Evolutionary conservation across 2,329 filamentous ascomycete genomes (phyloP), one percentile per base, ranked within the genome.

Genomic region (Stachybotrys chartarum): DNA sequence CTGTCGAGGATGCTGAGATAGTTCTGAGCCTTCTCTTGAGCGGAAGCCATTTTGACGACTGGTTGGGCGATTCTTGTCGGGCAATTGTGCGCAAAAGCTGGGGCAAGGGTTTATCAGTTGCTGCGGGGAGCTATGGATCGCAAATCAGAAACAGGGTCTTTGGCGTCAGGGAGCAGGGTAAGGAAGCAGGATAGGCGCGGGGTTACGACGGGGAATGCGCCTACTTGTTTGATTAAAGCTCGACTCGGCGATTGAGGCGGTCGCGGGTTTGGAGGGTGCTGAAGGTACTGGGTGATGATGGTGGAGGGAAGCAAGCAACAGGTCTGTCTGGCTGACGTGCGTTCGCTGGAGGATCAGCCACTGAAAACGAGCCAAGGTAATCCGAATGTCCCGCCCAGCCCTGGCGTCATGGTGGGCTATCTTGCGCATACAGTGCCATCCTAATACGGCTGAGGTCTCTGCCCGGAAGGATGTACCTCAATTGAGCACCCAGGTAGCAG

Each of bases 1-100:
- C 85, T 87, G 77, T 95, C 90, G 75, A 95, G 86, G 77, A 87
- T 82, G 65, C 83, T 82, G 70, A 94, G 80, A 68, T 90, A 87
- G 67, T 87, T 80, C 74, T 91, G 87, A 63, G 87, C 83, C 73
- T 85, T 86, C 67, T 91, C 88, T 75, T 91, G 88, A 65, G 86
- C 80, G 60, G 81, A 79, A 73, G 86, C 86, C 87, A 91, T 91
- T 65, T 67, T 82, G 73, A 65, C 48, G 57, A 56, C 53, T 54
- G 54, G 24, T 24, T 47, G 55, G 55, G 14, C 35, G 56, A 51
- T 60, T 54, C 56, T 56, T 57, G 57, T 60, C 55, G 32, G 24
- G 52, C 48, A 47, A 17, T 17, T 17, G 32, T 51, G 57, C 57
- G 57, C 56, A 52, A 24, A 24, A 57, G 53, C 24, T 46, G 52